Conservation (phyloP, 2,329 filamentous ascomycete species). For the Cytospora paraplurivora region DNA sequence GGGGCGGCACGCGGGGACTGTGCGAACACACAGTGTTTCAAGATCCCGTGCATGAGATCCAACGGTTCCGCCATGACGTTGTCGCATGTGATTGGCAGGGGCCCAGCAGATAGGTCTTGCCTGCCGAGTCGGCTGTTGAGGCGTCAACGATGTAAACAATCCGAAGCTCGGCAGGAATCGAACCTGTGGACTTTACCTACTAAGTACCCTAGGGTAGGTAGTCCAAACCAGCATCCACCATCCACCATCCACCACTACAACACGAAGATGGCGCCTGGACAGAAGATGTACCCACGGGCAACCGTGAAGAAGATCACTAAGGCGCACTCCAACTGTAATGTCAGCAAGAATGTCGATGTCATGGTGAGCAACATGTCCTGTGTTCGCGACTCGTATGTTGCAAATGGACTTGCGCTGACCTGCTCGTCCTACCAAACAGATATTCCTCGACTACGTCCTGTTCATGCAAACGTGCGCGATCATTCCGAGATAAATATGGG, state of each 20-base stretch:
- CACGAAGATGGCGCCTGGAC: constrained; percentile 58
- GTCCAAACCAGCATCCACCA: neutral
- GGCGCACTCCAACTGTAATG: constrained; percentile 76
- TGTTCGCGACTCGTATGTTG: constrained; percentile 29
- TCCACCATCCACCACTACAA: neutral
- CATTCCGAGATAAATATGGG: neutral
- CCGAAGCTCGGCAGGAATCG: neutral
- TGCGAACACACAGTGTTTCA: constrained; percentile 11
- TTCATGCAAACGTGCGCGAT: constrained; percentile 68
- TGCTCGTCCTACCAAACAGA: constrained; percentile 49
- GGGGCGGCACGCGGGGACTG: constrained; percentile 24
- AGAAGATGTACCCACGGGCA: constrained; percentile 79
- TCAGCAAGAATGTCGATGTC: constrained; percentile 86
- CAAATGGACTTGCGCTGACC: constrained; percentile 36
- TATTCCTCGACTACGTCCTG: constrained; percentile 81
- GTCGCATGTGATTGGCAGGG: constrained; percentile 12
- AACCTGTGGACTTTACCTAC: constrained; percentile 6
- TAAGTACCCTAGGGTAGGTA: too few species aligned
- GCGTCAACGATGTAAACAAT: constrained; percentile 17
- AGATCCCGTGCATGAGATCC: neutral
- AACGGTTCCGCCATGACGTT: constrained; percentile 18
- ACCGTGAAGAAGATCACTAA: constrained; percentile 90
- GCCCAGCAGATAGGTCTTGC: constrained; percentile 4
- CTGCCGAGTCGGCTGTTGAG: constrained; percentile 18
- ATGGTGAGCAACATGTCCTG: constrained; percentile 56